Evolutionary conservation across 805 yeast species (phyloP).

Genomic region (Saturnispora kantuleensis): DNA sequence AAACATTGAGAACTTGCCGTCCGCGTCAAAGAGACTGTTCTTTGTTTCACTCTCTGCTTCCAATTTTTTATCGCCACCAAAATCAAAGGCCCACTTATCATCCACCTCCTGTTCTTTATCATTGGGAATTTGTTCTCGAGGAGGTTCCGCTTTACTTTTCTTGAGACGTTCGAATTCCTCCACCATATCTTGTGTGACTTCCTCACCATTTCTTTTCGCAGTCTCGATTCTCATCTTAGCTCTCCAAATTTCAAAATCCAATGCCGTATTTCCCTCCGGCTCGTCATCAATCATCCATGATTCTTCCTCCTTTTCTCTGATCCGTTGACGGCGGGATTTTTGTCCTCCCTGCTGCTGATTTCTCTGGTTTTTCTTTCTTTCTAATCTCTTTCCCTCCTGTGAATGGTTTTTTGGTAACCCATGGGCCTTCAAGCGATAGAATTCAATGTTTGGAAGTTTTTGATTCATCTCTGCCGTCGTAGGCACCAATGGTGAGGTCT

Average conservation of each 20-base stretch:
- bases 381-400: constrained; percentile 6
- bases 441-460: constrained; percentile 36
- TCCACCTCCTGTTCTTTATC: neutral
- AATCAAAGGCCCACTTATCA: constrained; percentile 10
- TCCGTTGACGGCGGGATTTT: constrained; percentile 13
- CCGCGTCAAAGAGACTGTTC: constrained; percentile 8
- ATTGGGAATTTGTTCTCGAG: neutral
- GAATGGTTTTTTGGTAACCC: neutral
- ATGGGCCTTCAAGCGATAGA: constrained; percentile 34
- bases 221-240: constrained; percentile 42
- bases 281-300: constrained; percentile 31
- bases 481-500: constrained; percentile 10
- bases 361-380: too few species aligned
- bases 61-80: constrained; percentile 7
- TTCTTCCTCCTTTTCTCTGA: constrained; percentile 11
- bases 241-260: constrained; percentile 54
- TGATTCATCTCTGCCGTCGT: constrained; percentile 15
- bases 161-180: constrained; percentile 1
- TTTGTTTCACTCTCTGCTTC: neutral
- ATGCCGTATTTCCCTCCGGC: constrained; percentile 39
- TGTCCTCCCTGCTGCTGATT: neutral
- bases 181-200: constrained; percentile 18
- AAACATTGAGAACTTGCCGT: constrained; percentile 21
- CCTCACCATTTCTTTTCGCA: constrained; percentile 36
- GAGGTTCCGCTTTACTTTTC: neutral